phyloP scores from a whole-genome alignment of 306 rosid species.

The Quercus aquifolioides region DNA sequence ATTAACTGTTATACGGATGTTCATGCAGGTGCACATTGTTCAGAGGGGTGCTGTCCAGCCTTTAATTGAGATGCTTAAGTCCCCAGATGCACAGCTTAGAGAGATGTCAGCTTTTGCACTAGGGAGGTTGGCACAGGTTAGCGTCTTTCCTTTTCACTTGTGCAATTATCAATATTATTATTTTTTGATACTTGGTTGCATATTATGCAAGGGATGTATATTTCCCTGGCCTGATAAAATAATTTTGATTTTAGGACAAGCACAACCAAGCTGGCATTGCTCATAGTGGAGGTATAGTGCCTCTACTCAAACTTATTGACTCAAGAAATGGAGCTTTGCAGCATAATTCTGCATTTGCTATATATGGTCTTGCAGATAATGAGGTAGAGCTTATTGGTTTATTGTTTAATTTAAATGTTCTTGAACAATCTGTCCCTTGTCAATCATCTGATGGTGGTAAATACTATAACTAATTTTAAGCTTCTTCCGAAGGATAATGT shows the following conservation, averaged over 20 bases:
- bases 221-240: conserved; percentile 13
- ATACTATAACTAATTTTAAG: conserved; percentile 2
- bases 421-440: too few species aligned
- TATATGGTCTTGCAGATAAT: conserved; percentile 97
- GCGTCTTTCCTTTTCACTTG: conserved; percentile 36
- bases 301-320: conserved; percentile 54
- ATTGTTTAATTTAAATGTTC: background rate
- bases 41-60: conserved; percentile 99
- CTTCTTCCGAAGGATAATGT: conserved; percentile 77
- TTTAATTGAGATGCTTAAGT: conserved; percentile 95
- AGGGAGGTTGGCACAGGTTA: conserved; percentile 98
- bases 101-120: conserved; percentile 99
- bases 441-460: background rate
- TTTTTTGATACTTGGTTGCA: background rate
- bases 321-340: conserved; percentile 48
- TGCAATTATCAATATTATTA: background rate
- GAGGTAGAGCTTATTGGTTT: conserved; percentile 79
- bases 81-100: conserved; percentile 85
- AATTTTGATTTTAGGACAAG: conserved; percentile 55
- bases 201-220: background rate
- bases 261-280: conserved; percentile 99
- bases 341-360: conserved; percentile 90
- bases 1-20: conserved; percentile 4
- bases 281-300: conserved; percentile 87
- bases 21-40: conserved; percentile 82